Conservation (phyloP, 208 protist genomes). For the Novymonas esmeraldas region DNA sequence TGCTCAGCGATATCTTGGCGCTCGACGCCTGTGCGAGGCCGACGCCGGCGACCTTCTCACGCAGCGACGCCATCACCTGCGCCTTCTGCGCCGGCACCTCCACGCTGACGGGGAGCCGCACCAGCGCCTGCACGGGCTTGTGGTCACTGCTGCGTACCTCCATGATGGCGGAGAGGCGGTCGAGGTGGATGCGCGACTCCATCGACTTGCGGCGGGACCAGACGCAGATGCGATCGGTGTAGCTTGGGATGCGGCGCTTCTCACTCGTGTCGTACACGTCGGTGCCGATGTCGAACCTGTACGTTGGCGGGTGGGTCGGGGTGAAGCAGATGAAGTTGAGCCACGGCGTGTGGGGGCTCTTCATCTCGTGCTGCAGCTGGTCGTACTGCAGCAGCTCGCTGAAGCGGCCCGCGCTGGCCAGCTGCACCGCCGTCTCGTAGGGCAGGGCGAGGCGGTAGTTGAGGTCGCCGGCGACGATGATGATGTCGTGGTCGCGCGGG, state of each 20-base stretch:
- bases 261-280: constrained; percentile 91
- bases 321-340: constrained; percentile 70
- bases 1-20: constrained; percentile 46
- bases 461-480: constrained; percentile 93
- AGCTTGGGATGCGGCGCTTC: constrained; percentile 90
- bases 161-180: constrained; percentile 44
- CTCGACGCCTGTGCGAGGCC: constrained; percentile 53
- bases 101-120: constrained; percentile 65
- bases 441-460: constrained; percentile 91
- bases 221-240: constrained; percentile 87
- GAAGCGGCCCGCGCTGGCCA: constrained; percentile 36
- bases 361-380: constrained; percentile 76
- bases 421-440: constrained; percentile 72
- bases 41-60: constrained; percentile 39
- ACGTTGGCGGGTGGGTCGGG: constrained; percentile 88
- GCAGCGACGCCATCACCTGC: constrained; percentile 52
- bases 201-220: constrained; percentile 54
- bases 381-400: constrained; percentile 73
- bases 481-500: constrained; percentile 83
- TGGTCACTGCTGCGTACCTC: constrained; percentile 82
- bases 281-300: constrained; percentile 91
- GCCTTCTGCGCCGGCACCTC: constrained; percentile 60
- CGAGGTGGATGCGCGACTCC: constrained; percentile 44
- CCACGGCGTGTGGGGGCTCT: constrained; percentile 77
- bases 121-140: constrained; percentile 78